A percentile compares a stretch with the other conserved stretches of the same genome.
phyloP scores from a whole-genome alignment of 2,329 filamentous ascomycete species.

The Xylaria sp. region DNA sequence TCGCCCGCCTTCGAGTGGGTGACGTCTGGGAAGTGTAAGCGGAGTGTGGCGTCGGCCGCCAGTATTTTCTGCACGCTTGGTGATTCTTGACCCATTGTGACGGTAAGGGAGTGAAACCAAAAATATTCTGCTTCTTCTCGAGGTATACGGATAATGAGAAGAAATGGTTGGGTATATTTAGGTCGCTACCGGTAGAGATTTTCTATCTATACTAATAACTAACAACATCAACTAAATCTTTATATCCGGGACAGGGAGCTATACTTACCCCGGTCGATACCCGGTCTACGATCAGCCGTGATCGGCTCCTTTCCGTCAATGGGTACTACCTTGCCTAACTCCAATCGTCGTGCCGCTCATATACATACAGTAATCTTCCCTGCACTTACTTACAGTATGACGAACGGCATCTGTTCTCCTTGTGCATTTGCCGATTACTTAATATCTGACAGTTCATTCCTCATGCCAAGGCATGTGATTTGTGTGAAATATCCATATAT shows the following conservation, averaged over 20 bases:
- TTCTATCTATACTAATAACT: too few relatives aligned
- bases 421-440: neutral
- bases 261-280: neutral
- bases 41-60: conserved; percentile 52
- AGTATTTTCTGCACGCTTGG: conserved; percentile 77
- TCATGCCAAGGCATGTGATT: neutral
- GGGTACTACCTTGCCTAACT: neutral
- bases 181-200: neutral
- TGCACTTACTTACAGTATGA: neutral
- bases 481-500: neutral
- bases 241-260: conserved; percentile 10
- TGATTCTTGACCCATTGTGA: conserved; percentile 61
- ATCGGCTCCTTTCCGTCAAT: conserved; percentile 8
- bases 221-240: neutral
- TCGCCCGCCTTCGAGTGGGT: conserved; percentile 25
- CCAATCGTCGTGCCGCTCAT: neutral
- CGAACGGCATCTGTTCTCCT: neutral
- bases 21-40: conserved; percentile 29
- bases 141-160: neutral
- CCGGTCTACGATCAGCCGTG: conserved; percentile 8
- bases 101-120: neutral
- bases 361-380: conserved; percentile 6
- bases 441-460: neutral
- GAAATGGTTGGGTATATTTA: neutral
- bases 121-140: neutral